Base-by-base conservation (phyloP, 1,139 yeast genomes). In the Wickerhamiella infanticola region DNA sequence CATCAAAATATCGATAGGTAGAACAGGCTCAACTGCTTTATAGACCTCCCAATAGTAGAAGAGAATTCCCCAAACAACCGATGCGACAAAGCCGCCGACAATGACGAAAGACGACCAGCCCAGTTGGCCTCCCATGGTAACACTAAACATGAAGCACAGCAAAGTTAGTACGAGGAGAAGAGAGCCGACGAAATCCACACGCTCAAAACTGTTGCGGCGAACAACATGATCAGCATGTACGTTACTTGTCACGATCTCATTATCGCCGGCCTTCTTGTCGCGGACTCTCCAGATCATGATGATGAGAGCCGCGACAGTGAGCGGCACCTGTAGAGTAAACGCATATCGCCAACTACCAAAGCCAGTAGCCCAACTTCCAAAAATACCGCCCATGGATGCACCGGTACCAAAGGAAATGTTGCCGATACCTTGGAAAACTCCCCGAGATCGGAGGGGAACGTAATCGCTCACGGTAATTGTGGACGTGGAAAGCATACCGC, bases 121-220 rank as follows among this genome's bases (percentile, higher is more conserved):
- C 64, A 52, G 79, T 37, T 72, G 73, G 8, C 90, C 88, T 3
- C 81, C 86, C 45, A 80, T 65, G 0, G 85, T 75, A 18, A 85
- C 76, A 8, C 85, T 84, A 24, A 79, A 62, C 64, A 84, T 70
- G 52, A 72, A 63, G 36, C 70, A 56, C 24, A 70, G 53, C 53
- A 84, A 67, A 8, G 81, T 65, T 11, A 66, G 50, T 40, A 83
- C 80, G 58, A 82, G 66, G 25, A 75, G 64, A 27, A 72, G 58
- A 1, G 88, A 75, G 2, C 96, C 96, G 43, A 66, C 61, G 64
- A 84, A 75, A 59, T 86, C 96, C 37, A 86, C 74, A 45, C 82
- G 55, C 55, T 63, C 41, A 53, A 64, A 53, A 6, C 46, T 26
- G 25, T 35, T 40, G 18, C 45, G 45, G 7, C 39, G 24, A 5